Base-by-base conservation (phyloP, 75 land plant species). In the Sequoia sempervirens region DNA sequence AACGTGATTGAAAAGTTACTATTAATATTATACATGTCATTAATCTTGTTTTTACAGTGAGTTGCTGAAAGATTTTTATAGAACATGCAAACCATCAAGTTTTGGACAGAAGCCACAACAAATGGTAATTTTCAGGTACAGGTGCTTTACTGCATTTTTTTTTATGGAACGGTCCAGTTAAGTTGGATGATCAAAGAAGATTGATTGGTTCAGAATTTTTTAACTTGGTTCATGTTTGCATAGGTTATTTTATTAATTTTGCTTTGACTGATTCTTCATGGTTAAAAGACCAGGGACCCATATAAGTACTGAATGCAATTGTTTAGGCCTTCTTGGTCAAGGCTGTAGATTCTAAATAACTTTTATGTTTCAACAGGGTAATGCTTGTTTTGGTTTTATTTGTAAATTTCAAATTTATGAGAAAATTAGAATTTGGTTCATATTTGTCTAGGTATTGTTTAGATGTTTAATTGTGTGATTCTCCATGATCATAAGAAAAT, bases 121-220 rank as follows among this genome's bases (percentile, higher is more conserved):
- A 80, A 92, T 96, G 40, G 88, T 96, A 45, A 83, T 96, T n/a
- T 96, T 95, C 87, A 94, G 98, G 98, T 96, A 86, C 54, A 17
- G 2, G 41, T 5, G 66, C n/a, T 23, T 20, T 61, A 18, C 20
- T 23, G 7, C 4, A 23, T 4, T 5, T 61, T 61, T 1, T 23
- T 23, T 61, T 20, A 6, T 20, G 2, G 20, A 15, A 54, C 17
- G 20, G 6, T 23, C n/a, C 66, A 61, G n/a, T 56, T 23, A 8
- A 61, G 66, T 61, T 23, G 23, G 26, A 18, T 56, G 61, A 17
- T 17, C 61, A 56, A 4, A 18, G 61, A 56, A 56, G 61, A 56
- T 47, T 8, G 52, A 8, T 56, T 54, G 58, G 58, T 20, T 14
- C 20, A 2, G 20, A 54, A 23, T 56, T 58, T 5, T 61, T 23